These are phyloP conservation scores for Verbena officinalis DNA, from an alignment of 257 asterid species.

Conservation along the genomic window DNA sequence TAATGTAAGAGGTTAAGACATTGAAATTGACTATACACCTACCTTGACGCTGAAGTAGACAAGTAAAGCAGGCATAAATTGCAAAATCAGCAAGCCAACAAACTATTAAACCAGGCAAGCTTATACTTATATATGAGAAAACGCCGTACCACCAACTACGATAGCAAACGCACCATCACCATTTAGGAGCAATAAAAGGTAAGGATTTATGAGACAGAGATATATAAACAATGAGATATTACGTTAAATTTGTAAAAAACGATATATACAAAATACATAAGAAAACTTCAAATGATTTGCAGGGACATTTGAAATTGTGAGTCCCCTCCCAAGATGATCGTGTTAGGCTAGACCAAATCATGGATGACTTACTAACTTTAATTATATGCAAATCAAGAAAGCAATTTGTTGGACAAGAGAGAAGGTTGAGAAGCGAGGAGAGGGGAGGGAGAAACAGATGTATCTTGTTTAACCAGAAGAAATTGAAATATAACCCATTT, in stretches of 20 bases:
- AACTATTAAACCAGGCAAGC: neutral
- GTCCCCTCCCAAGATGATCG: neutral
- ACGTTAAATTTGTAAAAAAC: neutral
- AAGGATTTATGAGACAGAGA: neutral
- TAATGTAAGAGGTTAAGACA: neutral
- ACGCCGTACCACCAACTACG: neutral
- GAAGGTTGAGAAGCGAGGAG: neutral
- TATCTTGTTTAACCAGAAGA: conserved; percentile 1
- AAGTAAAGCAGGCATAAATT: neutral
- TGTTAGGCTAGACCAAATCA: no score
- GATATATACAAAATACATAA: neutral
- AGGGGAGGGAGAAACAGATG: neutral
- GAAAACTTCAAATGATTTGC: neutral
- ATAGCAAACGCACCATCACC: neutral
- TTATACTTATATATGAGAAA: neutral
- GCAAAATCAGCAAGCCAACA: neutral
- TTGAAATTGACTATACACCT: neutral
- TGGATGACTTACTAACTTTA: no score
- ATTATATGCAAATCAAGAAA: no score
- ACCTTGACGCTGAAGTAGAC: conserved; percentile 1
- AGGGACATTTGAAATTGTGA: neutral
- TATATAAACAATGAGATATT: neutral
- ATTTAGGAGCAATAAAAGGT: neutral
- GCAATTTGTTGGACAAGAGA: no score
- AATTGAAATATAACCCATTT: neutral